phyloP scores from a whole-genome alignment of 106 monocot genomes.

The Acorus calamus region DNA sequence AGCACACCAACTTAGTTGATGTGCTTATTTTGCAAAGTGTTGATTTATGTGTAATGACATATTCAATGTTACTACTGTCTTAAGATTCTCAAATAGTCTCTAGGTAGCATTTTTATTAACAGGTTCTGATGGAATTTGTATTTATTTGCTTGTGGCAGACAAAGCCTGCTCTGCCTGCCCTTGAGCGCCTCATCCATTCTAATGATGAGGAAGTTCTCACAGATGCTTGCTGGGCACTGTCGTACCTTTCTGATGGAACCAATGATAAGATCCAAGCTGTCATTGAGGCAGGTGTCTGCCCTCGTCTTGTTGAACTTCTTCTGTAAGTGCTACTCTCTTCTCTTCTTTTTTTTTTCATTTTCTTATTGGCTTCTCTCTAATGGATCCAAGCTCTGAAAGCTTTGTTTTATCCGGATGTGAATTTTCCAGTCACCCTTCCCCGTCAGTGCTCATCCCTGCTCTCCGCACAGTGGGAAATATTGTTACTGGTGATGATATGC shows the following conservation, averaged over 20 bases:
- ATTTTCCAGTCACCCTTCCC: conserved; percentile 38
- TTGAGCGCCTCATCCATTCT: conserved; percentile 39
- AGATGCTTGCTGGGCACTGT: conserved; percentile 47
- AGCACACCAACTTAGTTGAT: too few species aligned
- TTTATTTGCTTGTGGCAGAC: conserved; percentile 13
- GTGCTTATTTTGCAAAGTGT: too few species aligned
- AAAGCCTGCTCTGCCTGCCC: conserved; percentile 40
- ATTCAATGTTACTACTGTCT: too few species aligned
- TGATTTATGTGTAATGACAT: too few species aligned
- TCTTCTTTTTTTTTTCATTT: neutral
- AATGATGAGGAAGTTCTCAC: conserved; percentile 56
- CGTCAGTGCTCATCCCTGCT: conserved; percentile 48
- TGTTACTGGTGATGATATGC: conserved; percentile 28
- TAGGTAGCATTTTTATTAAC: too few species aligned
- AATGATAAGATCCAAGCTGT: conserved; percentile 52
- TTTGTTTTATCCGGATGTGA: neutral
- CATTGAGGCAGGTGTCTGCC: conserved; percentile 35
- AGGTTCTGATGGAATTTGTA: neutral
- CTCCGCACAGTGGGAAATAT: conserved; percentile 31
- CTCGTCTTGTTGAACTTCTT: conserved; percentile 42
- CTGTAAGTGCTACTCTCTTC: conserved; percentile 10
- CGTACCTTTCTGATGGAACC: conserved; percentile 43
- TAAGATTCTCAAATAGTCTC: too few species aligned
- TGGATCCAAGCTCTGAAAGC: neutral
- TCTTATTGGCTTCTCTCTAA: neutral